phyloP scores from a whole-genome alignment of 345 rosid species.

The Moricandia arvensis region DNA sequence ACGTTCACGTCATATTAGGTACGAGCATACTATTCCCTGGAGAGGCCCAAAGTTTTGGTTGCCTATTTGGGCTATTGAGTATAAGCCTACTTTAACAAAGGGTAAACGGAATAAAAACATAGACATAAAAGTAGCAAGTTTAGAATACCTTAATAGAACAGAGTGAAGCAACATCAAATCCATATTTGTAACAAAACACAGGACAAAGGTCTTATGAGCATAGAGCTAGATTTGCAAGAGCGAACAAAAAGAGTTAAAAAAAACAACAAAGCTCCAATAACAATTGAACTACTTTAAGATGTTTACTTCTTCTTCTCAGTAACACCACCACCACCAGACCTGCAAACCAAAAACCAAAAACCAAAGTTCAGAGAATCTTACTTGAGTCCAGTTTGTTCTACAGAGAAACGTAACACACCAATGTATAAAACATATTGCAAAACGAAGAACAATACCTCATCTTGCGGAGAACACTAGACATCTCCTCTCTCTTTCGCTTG shows the following conservation, averaged over 20 bases:
- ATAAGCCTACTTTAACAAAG: neutral
- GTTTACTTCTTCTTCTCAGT: slow-evolving; percentile 40
- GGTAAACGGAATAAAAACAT: neutral
- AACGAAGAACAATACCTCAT: slow-evolving; percentile 38
- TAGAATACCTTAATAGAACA: neutral
- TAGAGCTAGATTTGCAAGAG: neutral
- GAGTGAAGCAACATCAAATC: neutral
- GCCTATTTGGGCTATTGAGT: no score
- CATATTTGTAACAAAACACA: neutral
- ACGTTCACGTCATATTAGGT: no score
- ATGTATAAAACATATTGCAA: no score
- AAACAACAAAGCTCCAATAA: slow-evolving; percentile 22
- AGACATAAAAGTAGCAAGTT: neutral
- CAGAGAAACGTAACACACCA: neutral
- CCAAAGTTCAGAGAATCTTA: neutral
- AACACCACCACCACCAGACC: slow-evolving; percentile 41
- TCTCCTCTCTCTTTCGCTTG: slow-evolving; percentile 45
- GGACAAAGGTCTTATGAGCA: neutral
- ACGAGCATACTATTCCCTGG: no score
- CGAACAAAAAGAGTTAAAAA: slow-evolving; percentile 10
- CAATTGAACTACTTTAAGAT: neutral
- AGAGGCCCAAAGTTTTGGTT: no score
- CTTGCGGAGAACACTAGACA: slow-evolving; percentile 43
- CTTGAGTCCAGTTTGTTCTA: no score
- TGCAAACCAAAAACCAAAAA: neutral